Base-by-base conservation (phyloP, 306 rosid genomes). In the Trifolium pratense region DNA sequence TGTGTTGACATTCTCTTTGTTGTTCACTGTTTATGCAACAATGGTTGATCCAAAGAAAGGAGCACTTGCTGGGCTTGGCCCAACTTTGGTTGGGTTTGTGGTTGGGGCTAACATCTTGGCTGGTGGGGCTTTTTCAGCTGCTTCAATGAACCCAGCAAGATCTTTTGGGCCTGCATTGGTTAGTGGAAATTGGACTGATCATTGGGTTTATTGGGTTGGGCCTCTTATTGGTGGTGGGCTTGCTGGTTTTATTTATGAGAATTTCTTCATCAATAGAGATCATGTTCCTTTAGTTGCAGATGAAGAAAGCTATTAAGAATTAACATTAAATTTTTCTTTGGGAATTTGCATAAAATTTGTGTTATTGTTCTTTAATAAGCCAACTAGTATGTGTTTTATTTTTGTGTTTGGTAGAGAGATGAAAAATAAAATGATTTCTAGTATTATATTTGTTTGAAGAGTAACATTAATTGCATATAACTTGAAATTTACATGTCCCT, bases 131-230 rank as follows among this genome's bases (percentile, higher is more conserved):
- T 93, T 86, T 51, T 91, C 92, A 0, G 92, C 92, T 0, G 94
- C 88, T 18, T 89, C 98, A 1, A 93, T 93, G 94, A 93, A 93
- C 85, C 97, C 97, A 0, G 96, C 96, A 5, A 80, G 98, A 5
- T 88, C 97, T 4, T 93, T 93, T 68, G 98, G 98, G 56, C 96
- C 97, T 9, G 96, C 98, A 46, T 80, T 93, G 86, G 92, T 88
- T 4, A 68, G 84, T 61, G 85, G 96, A 48, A 73, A 85, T 53
- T 93, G 96, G 97, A 91, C 97, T 0, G 88, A 93, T 61, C 92
- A 93, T 16, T 93, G 96, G 98, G 90, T 93, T 51, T 91, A 93
- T 68, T 93, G 98, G 96, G 92, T 89, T 53, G 96, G 98, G 6
- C 98, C 98, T n/a, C 90, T 91, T 9, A 81, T 89, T 43, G 98